Evolutionary conservation across 768 basidiomycete genomes (phyloP).

Genomic region (Pleurotus ostreatus): DNA sequence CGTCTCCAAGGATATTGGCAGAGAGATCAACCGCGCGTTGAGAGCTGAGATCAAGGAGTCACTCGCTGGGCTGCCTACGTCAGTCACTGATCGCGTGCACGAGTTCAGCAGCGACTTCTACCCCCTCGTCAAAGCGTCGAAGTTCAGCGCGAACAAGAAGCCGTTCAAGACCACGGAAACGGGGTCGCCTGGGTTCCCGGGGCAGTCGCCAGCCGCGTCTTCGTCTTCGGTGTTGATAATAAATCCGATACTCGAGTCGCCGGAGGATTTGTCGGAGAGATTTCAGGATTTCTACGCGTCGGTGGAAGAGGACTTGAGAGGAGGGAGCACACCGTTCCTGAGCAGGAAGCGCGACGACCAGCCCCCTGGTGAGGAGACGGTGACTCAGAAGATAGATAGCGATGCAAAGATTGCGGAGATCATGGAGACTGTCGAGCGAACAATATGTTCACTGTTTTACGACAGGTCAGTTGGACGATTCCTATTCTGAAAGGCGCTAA

Average conservation of each 20-base stretch:
- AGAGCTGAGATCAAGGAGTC: constrained; percentile 51
- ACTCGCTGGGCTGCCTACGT: constrained; percentile 37
- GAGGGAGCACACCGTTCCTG: constrained; percentile 32
- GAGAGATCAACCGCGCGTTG: constrained; percentile 48
- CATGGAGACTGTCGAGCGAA: constrained; percentile 71
- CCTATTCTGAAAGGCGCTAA: background rate
- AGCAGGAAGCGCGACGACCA: constrained; percentile 23
- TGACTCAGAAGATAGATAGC: constrained; percentile 28
- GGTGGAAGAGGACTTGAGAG: constrained; percentile 61
- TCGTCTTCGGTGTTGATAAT: constrained; percentile 29
- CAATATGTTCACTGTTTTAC: constrained; percentile 73
- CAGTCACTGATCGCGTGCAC: constrained; percentile 58
- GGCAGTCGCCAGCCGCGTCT: background rate
- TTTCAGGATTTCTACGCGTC: constrained; percentile 70
- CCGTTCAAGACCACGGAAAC: background rate
- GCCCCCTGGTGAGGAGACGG: constrained; percentile 28
- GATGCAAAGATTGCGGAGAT: constrained; percentile 52
- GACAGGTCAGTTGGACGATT: constrained; percentile 55
- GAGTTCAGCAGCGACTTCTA: constrained; percentile 51
- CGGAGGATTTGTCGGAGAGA: constrained; percentile 48
- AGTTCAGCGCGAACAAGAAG: constrained; percentile 10
- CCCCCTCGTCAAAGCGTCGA: constrained; percentile 44
- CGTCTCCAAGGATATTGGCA: constrained; percentile 48
- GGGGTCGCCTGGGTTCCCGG: background rate
- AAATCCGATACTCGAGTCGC: constrained; percentile 38